Evolutionary conservation across 2,329 filamentous ascomycete species (phyloP).

Genomic region (Thermochaetoides dissita): DNA sequence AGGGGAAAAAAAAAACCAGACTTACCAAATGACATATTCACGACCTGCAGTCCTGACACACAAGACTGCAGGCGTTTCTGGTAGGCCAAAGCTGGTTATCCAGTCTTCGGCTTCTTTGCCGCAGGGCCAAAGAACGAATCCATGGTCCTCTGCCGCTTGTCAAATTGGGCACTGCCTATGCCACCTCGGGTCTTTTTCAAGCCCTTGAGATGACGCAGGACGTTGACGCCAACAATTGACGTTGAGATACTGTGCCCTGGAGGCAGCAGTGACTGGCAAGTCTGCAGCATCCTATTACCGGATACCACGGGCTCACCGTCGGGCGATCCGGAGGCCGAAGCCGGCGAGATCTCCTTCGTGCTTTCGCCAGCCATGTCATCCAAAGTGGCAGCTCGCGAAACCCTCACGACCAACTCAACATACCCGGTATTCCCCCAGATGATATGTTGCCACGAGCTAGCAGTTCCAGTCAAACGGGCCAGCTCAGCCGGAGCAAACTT

Average conservation of each 20-base stretch:
- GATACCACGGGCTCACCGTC: background rate
- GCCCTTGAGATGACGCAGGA: constrained; percentile 54
- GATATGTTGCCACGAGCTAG: constrained; percentile 17
- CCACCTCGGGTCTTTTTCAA: constrained; percentile 71
- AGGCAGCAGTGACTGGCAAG: no score
- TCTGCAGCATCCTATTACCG: constrained; percentile 5
- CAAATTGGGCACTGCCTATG: constrained; percentile 64
- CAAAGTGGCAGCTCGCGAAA: no score
- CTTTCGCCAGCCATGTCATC: no score
- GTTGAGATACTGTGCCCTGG: constrained; percentile 14
- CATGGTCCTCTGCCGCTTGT: constrained; percentile 61
- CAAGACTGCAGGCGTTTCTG: no score
- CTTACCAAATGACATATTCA: constrained; percentile 24
- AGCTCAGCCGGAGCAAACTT: constrained; percentile 29
- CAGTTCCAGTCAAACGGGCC: constrained; percentile 6
- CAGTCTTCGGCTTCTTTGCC: constrained; percentile 35
- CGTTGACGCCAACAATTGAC: constrained; percentile 50
- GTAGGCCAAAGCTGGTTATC: no score
- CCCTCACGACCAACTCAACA: constrained; percentile 19
- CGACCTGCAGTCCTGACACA: no score
- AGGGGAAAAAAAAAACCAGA: constrained; percentile 13
- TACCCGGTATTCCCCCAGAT: constrained; percentile 43
- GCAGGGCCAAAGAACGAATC: constrained; percentile 53
- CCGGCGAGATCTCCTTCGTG: no score
- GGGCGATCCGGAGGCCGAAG: no score